phyloP scores from a whole-genome alignment of 2,329 filamentous ascomycete species.

The Penicillium sp. region DNA sequence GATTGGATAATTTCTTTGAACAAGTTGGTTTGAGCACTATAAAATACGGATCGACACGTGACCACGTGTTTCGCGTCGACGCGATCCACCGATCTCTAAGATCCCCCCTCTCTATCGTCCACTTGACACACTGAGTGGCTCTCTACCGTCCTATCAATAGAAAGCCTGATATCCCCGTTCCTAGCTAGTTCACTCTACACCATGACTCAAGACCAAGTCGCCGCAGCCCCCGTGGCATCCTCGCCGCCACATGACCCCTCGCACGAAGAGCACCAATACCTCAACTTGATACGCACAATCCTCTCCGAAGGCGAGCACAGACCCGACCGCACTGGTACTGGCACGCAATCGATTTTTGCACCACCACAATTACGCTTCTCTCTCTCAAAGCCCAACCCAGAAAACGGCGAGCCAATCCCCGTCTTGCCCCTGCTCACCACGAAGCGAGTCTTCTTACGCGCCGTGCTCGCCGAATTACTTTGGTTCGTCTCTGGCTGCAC shows the following conservation, averaged over 20 bases:
- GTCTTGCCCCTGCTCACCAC: slow-evolving; percentile 93
- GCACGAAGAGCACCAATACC: slow-evolving; percentile 93
- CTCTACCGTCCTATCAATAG: not conserved
- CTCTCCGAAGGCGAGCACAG: slow-evolving; percentile 79
- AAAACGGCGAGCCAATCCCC: slow-evolving; percentile 49
- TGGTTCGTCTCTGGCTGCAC: slow-evolving; percentile 92
- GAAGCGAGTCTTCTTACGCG: slow-evolving; percentile 90
- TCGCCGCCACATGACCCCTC: slow-evolving; percentile 28
- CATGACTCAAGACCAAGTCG: slow-evolving; percentile 25
- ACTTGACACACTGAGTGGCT: not conserved
- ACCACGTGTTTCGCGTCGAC: slow-evolving; percentile 24
- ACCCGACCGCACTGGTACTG: slow-evolving; percentile 89
- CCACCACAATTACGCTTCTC: slow-evolving; percentile 82
- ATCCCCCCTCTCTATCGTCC: not conserved
- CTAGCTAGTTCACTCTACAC: not conserved
- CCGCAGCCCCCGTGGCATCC: slow-evolving; percentile 8
- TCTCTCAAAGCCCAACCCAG: slow-evolving; percentile 59
- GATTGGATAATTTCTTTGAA: not conserved
- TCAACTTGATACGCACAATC: slow-evolving; percentile 83
- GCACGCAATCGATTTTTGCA: slow-evolving; percentile 85
- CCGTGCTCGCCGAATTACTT: slow-evolving; percentile 86
- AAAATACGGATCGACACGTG: slow-evolving; percentile 19
- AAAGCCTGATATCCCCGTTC: not conserved
- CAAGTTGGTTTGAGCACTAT: not conserved
- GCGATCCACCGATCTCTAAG: slow-evolving; percentile 14